Evolutionary conservation across 345 rosid genomes (phyloP), one percentile per base, ranked within the genome.

Genomic region (Fremontodendron californicum): DNA sequence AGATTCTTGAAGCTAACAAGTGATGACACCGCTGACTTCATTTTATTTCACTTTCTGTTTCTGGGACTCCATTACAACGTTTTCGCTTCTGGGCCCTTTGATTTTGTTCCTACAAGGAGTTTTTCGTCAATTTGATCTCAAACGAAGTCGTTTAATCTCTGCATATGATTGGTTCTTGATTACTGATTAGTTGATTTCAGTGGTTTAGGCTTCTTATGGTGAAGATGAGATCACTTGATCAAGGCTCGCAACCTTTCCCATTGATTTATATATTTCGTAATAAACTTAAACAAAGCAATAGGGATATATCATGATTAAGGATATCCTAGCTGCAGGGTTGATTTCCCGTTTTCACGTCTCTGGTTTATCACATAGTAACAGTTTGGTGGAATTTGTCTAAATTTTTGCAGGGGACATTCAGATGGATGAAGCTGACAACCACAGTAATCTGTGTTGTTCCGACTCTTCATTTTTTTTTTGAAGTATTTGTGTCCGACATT

Each of bases 21-120:
- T 65, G 94, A 82, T 33, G 85, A 82, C 19, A 86, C 27, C 57
- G 89, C 80, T 58, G 88, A 83, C 84, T 81, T 90, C 93, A 90
- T 91, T 75, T 81, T 80, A 75, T 75, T 51, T 11, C 27, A 18
- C 60, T 49, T 8, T 49, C 18, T 9, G 13, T 16, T 9, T 13
- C 52, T 0, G 10, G 13, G 6, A 37, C 49, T 19, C 13, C 25
- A 63, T 18, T 39, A 0, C 11, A 19, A 19, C 40, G 68, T 64
- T 64, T 39, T 3, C 68, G 45, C 8, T n/a, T 57, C 2, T 21
- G 62, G 33, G 62, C 2, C n/a, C 62, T 8, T 16, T 8, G 18
- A 0, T 18, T 58, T 58, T 27, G 2, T 9, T 23, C 15, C 21
- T 4, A 12, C 11, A 61, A 29, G 64, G 33, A 60, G 25, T 4